phyloP scores from a whole-genome alignment of 257 asterid species.

The Anisodus acutangulus region DNA sequence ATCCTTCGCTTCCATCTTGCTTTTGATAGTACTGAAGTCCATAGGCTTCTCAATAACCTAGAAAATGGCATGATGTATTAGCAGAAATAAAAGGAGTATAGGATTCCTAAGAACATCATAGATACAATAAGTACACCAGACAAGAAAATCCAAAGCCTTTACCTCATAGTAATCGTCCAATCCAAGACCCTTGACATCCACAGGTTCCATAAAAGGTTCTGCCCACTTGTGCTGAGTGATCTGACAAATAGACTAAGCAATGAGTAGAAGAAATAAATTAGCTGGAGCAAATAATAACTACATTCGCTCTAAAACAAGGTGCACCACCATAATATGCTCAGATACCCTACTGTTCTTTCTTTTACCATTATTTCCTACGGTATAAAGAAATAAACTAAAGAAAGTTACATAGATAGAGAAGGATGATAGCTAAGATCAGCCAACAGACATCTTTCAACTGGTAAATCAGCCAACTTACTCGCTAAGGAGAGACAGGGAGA shows the following conservation, averaged over 20 bases:
- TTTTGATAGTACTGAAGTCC: constrained; percentile 87
- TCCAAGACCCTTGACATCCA: constrained; percentile 90
- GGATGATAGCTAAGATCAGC: not conserved
- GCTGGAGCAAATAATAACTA: not conserved
- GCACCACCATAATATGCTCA: not conserved
- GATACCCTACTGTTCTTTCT: constrained; percentile 11
- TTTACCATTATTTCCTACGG: not conserved
- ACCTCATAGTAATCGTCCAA: constrained; percentile 83
- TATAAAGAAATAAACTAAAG: not conserved
- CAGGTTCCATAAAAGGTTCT: constrained; percentile 89
- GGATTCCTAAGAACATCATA: not conserved
- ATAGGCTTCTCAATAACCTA: constrained; percentile 96
- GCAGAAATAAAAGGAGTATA: constrained; percentile 27
- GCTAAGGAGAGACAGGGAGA: not conserved
- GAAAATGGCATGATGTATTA: constrained; percentile 18
- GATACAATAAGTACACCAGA: constrained; percentile 7
- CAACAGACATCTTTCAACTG: constrained; percentile 6
- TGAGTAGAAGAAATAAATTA: constrained; percentile 5
- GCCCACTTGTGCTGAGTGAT: constrained; percentile 89
- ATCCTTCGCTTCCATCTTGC: constrained; percentile 89
- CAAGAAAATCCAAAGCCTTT: constrained; percentile 31
- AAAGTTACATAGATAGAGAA: not conserved
- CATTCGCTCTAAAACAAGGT: constrained; percentile 16
- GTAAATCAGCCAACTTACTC: not conserved
- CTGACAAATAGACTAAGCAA: constrained; percentile 50